phyloP scores from a whole-genome alignment of 306 rosid species.

The Rosa chinensis region DNA sequence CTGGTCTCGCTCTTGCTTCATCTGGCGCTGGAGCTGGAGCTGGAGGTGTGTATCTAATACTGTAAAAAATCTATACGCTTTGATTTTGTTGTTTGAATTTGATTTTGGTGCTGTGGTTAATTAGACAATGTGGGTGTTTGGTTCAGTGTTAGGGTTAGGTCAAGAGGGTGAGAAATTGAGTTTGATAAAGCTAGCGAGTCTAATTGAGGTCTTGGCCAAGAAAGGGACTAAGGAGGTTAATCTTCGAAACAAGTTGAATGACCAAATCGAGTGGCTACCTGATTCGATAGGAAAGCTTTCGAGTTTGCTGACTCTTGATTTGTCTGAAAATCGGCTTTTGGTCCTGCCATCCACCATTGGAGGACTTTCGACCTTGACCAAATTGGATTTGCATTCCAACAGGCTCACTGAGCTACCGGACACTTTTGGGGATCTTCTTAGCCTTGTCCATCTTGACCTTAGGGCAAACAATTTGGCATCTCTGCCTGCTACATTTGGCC shows the following conservation, averaged over 20 bases:
- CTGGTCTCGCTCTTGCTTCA: constrained; percentile 12
- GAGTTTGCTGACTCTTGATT: constrained; percentile 67
- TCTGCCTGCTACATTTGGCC: constrained; percentile 69
- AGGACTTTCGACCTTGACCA: constrained; percentile 66
- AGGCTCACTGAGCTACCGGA: constrained; percentile 62
- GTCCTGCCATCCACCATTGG: constrained; percentile 71
- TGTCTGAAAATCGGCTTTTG: constrained; percentile 72
- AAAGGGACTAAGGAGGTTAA: constrained; percentile 65
- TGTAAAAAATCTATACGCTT: background rate
- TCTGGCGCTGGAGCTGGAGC: constrained; percentile 15
- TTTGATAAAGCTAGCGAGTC: constrained; percentile 70
- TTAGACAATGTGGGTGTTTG: constrained; percentile 11
- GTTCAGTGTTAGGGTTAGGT: constrained; percentile 45
- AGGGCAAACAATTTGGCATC: constrained; percentile 58
- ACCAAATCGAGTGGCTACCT: constrained; percentile 88
- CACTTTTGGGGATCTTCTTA: constrained; percentile 60
- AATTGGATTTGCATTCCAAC: constrained; percentile 74
- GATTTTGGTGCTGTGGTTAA: background rate
- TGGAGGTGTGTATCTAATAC: background rate
- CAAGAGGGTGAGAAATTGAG: constrained; percentile 76
- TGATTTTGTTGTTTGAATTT: background rate
- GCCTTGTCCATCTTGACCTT: constrained; percentile 58
- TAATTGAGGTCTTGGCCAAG: constrained; percentile 76
- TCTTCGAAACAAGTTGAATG: constrained; percentile 63
- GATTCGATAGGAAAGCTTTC: constrained; percentile 80